Evolutionary conservation across 2,329 filamentous ascomycete genomes (phyloP).

Genomic region (Neofusicoccum cordaticola): DNA sequence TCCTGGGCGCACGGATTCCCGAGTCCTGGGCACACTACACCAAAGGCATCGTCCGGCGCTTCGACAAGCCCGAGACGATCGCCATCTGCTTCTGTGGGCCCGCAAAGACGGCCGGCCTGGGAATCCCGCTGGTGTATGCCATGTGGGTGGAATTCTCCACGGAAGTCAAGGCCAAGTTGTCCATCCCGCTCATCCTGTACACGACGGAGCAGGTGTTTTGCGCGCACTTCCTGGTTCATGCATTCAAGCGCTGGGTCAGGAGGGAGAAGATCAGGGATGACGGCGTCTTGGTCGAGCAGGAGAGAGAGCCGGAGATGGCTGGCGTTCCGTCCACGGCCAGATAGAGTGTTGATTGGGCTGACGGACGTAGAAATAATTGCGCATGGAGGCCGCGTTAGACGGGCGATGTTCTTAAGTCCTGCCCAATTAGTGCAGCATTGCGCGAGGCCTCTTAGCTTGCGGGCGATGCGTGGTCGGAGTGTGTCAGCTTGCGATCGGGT

Average conservation of each 20-base stretch:
- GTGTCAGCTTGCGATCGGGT: too few species aligned
- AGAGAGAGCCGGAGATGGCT: not conserved
- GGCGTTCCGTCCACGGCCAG: too few species aligned
- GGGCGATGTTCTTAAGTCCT: not conserved
- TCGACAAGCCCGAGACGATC: slow-evolving; percentile 10
- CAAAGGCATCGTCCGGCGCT: not conserved
- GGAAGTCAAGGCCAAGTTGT: slow-evolving; percentile 12
- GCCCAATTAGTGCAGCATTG: too few species aligned
- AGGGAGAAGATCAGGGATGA: slow-evolving; percentile 4
- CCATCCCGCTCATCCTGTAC: slow-evolving; percentile 12
- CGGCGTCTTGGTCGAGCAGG: not conserved
- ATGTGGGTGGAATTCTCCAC: slow-evolving; percentile 10
- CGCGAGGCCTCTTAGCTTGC: too few species aligned
- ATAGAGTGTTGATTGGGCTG: too few species aligned
- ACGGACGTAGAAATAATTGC: too few species aligned
- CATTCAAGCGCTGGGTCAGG: slow-evolving; percentile 12
- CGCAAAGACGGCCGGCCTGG: slow-evolving; percentile 12
- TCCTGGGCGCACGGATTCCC: not conserved
- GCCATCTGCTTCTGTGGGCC: slow-evolving; percentile 18
- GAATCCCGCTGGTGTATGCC: slow-evolving; percentile 15
- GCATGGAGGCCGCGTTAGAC: too few species aligned
- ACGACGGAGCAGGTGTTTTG: slow-evolving; percentile 17
- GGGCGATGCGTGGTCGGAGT: too few species aligned
- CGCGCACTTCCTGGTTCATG: slow-evolving; percentile 11
- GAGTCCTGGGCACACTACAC: not conserved